Percentiles rank a stretch among this genome's conserved stretches.
Evolutionary conservation across 345 rosid genomes (phyloP).

Genomic region (Populus deltoides): DNA sequence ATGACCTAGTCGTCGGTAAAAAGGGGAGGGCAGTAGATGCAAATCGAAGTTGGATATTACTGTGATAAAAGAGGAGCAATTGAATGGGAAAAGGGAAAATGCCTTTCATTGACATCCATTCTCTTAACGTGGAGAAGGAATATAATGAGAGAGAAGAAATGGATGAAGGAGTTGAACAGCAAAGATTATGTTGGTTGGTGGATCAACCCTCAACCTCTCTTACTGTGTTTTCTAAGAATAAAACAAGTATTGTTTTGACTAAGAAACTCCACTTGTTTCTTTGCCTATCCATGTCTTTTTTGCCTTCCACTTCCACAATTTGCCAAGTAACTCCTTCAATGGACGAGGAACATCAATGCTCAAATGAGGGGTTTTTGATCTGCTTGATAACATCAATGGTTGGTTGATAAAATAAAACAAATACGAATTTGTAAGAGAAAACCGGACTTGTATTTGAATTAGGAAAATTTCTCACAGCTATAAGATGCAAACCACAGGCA

Average conservation of each 20-base stretch:
- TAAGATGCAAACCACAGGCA: background rate
- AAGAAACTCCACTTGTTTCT: constrained; percentile 17
- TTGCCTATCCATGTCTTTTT: background rate
- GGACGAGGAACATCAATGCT: background rate
- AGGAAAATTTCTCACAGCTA: no score
- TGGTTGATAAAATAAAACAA: no score
- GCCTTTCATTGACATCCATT: background rate
- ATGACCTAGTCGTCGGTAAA: no score
- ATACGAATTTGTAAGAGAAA: background rate
- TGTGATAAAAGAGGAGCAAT: background rate
- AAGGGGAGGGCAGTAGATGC: background rate
- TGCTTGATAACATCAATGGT: no score
- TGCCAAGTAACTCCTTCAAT: background rate
- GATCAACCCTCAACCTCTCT: constrained; percentile 24
- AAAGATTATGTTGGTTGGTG: constrained; percentile 40
- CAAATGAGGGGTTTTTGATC: background rate
- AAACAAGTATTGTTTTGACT: constrained; percentile 14
- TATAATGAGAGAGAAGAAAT: background rate
- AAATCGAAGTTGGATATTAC: background rate
- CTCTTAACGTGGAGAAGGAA: background rate
- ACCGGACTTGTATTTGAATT: background rate
- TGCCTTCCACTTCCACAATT: background rate
- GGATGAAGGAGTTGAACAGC: constrained; percentile 23
- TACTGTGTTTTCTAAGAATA: constrained; percentile 9
- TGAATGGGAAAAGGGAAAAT: background rate